Percentiles rank a stretch among this genome's conserved stretches.
Conservation (phyloP, 495 filamentous ascomycete genomes). For the Chaetomium tenue region DNA sequence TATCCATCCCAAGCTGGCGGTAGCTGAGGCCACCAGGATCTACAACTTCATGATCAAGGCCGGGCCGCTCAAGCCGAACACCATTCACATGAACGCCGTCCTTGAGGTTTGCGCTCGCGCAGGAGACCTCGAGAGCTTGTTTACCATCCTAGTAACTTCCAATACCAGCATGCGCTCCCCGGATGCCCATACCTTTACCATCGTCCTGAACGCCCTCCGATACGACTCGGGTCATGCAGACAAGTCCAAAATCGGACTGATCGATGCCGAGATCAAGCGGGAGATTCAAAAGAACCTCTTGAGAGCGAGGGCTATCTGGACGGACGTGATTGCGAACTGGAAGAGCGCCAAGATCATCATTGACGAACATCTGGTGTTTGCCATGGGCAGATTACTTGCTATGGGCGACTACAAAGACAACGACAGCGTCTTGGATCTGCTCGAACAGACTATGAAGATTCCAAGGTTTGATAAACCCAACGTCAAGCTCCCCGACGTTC, state of each 20-base stretch:
- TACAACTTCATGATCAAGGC: slow-evolving; percentile 69
- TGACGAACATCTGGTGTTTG: slow-evolving; percentile 68
- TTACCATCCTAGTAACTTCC: slow-evolving; percentile 66
- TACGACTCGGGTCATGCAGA: slow-evolving; percentile 29
- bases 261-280: slow-evolving; percentile 28
- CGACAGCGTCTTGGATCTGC: slow-evolving; percentile 66
- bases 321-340: slow-evolving; percentile 74
- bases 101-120: slow-evolving; percentile 73
- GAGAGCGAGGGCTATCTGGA: slow-evolving; percentile 70
- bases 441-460: slow-evolving; percentile 75
- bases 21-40: slow-evolving; percentile 61
- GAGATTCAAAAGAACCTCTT: slow-evolving; percentile 44
- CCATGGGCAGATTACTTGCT: slow-evolving; percentile 73
- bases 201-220: slow-evolving; percentile 70
- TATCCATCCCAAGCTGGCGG: slow-evolving; percentile 49
- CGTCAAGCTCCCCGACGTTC: slow-evolving; percentile 4
- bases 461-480: slow-evolving; percentile 46
- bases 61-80: slow-evolving; percentile 59
- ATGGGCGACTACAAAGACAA: slow-evolving; percentile 55
- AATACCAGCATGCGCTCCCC: slow-evolving; percentile 59
- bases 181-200: slow-evolving; percentile 71
- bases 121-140: slow-evolving; percentile 69
- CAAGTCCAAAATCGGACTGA: slow-evolving; percentile 11
- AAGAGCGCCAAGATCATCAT: slow-evolving; percentile 61
- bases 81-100: slow-evolving; percentile 82